Conservation (phyloP, 2,329 filamentous ascomycete species). For the Colletotrichum melonis region DNA sequence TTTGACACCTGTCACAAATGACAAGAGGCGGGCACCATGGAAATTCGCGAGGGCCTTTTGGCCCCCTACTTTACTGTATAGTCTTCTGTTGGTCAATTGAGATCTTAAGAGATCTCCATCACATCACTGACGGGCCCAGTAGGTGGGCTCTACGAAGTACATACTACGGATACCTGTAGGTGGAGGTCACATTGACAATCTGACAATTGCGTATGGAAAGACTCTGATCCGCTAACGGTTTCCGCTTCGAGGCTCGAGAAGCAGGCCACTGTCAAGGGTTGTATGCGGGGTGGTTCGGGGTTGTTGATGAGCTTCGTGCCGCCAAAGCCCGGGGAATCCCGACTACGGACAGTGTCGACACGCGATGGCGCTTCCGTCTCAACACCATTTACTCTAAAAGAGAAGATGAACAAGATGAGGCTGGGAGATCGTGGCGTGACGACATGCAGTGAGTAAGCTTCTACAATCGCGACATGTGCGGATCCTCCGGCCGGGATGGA, state of each 20-base stretch:
- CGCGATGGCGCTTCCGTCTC: background rate
- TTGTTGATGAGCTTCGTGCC: slow-evolving; percentile 1
- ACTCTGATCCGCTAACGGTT: slow-evolving; percentile 22
- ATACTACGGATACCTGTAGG: background rate
- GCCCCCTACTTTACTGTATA: background rate
- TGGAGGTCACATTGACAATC: slow-evolving; percentile 7
- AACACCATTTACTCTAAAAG: background rate
- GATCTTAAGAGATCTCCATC: slow-evolving; percentile 27
- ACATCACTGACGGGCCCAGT: slow-evolving; percentile 13
- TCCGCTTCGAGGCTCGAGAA: slow-evolving; percentile 1
- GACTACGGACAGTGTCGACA: background rate
- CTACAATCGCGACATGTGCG: background rate
- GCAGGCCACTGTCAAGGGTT: slow-evolving; percentile 7
- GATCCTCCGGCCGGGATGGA: background rate
- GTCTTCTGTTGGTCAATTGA: slow-evolving; percentile 24
- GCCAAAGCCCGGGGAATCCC: slow-evolving; percentile 6
- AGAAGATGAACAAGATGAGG: background rate
- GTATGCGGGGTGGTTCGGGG: slow-evolving; percentile 13
- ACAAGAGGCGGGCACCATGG: background rate
- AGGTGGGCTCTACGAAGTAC: background rate
- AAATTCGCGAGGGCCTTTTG: background rate
- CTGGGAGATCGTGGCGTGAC: slow-evolving; percentile 9
- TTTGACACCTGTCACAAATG: slow-evolving; percentile 24
- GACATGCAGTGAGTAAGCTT: background rate
- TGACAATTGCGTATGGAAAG: slow-evolving; percentile 4